phyloP scores from a whole-genome alignment of 108 stramenopile genomes.

The Nannochloropsis gaditana region DNA sequence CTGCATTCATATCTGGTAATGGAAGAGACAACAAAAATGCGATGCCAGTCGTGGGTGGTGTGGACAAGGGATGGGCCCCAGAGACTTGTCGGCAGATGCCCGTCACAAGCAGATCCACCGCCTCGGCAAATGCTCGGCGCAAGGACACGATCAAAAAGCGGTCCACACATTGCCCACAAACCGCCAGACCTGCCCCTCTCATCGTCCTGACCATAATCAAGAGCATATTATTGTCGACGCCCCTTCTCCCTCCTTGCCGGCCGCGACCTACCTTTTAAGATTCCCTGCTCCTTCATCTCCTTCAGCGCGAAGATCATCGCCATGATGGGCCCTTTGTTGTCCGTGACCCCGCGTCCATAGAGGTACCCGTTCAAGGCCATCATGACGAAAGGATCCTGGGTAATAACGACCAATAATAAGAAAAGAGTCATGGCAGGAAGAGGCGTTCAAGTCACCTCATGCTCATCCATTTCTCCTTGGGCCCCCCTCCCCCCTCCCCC shows the following conservation, averaged over 20 bases:
- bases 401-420: background rate
- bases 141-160: too few relatives aligned
- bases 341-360: slow-evolving; percentile 41
- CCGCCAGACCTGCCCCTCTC: too few relatives aligned
- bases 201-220: too few relatives aligned
- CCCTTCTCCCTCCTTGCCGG: background rate
- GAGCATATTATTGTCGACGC: background rate
- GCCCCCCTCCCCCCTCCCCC: background rate
- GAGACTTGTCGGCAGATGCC: background rate
- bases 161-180: too few relatives aligned
- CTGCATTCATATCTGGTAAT: background rate
- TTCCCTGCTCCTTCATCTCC: background rate
- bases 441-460: background rate
- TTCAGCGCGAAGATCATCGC: slow-evolving; percentile 35
- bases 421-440: background rate
- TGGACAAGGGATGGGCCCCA: background rate
- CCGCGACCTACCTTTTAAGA: background rate
- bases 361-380: slow-evolving; percentile 29
- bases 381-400: slow-evolving; percentile 29
- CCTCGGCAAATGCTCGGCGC: too few relatives aligned
- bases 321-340: slow-evolving; percentile 42
- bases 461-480: background rate
- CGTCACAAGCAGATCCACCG: too few relatives aligned
- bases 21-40: background rate
- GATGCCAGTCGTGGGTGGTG: background rate